phyloP scores from a whole-genome alignment of 345 rosid species.

The Diplotaxis tenuifolia region DNA sequence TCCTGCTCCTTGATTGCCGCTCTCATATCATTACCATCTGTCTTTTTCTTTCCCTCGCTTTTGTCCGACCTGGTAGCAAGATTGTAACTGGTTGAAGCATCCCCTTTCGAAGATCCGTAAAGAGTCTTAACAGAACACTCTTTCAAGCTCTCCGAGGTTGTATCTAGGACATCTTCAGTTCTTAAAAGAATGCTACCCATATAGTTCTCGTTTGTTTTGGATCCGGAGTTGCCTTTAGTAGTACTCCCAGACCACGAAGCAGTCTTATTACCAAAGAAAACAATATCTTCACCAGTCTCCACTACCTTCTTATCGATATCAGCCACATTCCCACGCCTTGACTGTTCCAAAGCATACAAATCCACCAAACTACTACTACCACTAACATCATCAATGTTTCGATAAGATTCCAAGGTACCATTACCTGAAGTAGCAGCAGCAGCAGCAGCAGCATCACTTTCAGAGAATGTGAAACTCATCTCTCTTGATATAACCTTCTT shows the following conservation, averaged over 20 bases:
- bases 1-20: conserved; percentile 73
- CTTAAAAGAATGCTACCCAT: conserved; percentile 49
- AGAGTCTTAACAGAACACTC: conserved; percentile 69
- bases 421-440: conserved; percentile 52
- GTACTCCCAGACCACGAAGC: conserved; percentile 56
- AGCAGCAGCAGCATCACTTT: conserved; percentile 46
- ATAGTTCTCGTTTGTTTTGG: conserved; percentile 41
- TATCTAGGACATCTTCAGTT: conserved; percentile 43
- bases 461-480: conserved; percentile 50
- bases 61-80: conserved; percentile 43
- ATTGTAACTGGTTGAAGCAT: conserved; percentile 54
- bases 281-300: conserved; percentile 56
- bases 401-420: conserved; percentile 43
- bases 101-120: conserved; percentile 58
- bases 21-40: conserved; percentile 48
- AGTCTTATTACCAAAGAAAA: conserved; percentile 53
- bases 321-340: conserved; percentile 35
- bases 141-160: conserved; percentile 68
- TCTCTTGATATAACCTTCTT: conserved; percentile 49
- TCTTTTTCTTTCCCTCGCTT: conserved; percentile 70
- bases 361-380: conserved; percentile 37
- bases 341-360: conserved; percentile 37
- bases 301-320: conserved; percentile 43
- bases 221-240: conserved; percentile 45
- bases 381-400: conserved; percentile 40